These are phyloP conservation scores for Acacia melanoxylon DNA, from an alignment of 306 rosid species.

Conservation along the genomic window DNA sequence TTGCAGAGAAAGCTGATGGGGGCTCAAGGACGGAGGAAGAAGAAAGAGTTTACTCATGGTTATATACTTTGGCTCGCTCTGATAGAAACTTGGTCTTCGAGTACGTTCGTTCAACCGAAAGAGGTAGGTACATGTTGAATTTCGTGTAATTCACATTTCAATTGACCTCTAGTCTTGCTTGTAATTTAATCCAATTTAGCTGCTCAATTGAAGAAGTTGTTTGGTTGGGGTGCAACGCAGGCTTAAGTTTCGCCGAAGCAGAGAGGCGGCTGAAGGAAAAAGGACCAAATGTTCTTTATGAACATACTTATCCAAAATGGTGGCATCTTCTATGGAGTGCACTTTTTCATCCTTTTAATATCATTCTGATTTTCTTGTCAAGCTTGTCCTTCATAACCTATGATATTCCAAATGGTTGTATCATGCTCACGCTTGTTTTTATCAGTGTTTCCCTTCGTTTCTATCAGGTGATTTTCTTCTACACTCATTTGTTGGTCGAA, in stretches of 20 bases:
- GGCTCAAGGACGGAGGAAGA: conserved; percentile 70
- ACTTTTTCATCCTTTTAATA: conserved; percentile 78
- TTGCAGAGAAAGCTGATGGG: conserved; percentile 64
- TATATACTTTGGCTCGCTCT: conserved; percentile 72
- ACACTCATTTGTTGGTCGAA: not conserved
- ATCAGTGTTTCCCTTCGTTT: conserved; percentile 77
- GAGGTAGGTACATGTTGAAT: conserved; percentile 42
- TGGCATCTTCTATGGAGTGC: conserved; percentile 79
- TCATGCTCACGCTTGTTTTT: conserved; percentile 76
- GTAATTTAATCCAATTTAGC: not conserved
- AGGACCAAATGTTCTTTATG: conserved; percentile 77
- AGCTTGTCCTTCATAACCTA: conserved; percentile 57
- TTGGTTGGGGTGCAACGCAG: conserved; percentile 56
- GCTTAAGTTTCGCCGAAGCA: conserved; percentile 80
- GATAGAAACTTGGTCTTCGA: conserved; percentile 66
- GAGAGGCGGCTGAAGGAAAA: conserved; percentile 67
- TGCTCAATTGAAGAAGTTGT: not conserved
- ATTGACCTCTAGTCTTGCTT: not conserved
- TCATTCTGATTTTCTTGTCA: conserved; percentile 71
- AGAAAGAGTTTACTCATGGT: conserved; percentile 73
- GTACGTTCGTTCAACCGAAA: conserved; percentile 82
- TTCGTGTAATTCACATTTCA: not conserved
- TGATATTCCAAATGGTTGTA: conserved; percentile 65
- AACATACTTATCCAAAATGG: conserved; percentile 64
- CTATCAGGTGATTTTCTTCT: conserved; percentile 54